Evolutionary conservation across 768 basidiomycete species (phyloP), one percentile per base, ranked within the genome.

Genomic region (Austroboletus eburneus): DNA sequence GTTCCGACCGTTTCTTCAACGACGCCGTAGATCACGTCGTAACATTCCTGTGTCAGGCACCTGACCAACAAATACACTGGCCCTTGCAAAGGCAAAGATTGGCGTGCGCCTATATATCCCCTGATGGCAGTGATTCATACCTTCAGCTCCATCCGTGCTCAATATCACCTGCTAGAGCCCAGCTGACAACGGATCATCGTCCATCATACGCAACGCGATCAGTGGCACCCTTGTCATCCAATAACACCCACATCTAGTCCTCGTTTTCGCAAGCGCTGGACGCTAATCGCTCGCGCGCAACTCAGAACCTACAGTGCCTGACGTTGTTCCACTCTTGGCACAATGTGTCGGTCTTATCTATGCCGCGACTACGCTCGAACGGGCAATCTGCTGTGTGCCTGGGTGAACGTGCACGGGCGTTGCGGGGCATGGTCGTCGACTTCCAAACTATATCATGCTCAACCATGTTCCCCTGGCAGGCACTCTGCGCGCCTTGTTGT

Each of bases 31-130:
- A 25, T 41, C 49, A 38, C 30, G 20, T 5, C 25, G 6, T 5
- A 27, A 10, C 6, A 27, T 27, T 10, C 17, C 45, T 33, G 48
- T 39, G 16, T 46, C 33, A 39, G 37, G 45, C 45, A 27, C 48
- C 37, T 16, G 12, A 13, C 46, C 42, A 34, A n/a, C 39, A 21
- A 38, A 18, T 27, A 27, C 25, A 10, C 18, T 9, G 23, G 6
- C 42, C 42, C 53, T 49, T 18, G 43, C 43, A 42, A 45, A 43
- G 43, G 54, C 22, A 55, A 55, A 56, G 54, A 55, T 55, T 55
- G 36, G 27, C 54, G 24, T 56, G 34, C 39, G 12, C 16, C 32
- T 46, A 51, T 43, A 25, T 37, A 21, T 27, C 9, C 23, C 43
- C 34, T 45, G 53, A 54, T 54, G 47, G 25, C 30, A 12, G 17